Evolutionary conservation across 441 rosid genomes (phyloP).

Genomic region (Croton laevigatus): DNA sequence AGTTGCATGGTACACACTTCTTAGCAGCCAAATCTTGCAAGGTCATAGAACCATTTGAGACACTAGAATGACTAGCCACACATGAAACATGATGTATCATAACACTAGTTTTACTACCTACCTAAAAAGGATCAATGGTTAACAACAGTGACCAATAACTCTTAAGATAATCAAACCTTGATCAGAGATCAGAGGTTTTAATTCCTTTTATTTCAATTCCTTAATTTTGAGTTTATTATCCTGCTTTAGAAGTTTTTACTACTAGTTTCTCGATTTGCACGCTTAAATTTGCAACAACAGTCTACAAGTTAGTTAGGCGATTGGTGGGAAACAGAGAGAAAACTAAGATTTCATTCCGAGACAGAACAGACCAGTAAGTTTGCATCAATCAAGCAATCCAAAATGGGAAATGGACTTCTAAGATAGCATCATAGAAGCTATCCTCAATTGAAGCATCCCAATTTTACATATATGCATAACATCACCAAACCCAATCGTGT

Average conservation of each 20-base stretch:
- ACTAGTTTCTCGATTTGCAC: background rate
- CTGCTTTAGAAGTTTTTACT: background rate
- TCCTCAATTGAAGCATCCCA: constrained; percentile 1
- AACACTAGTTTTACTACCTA: background rate
- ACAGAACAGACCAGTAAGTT: background rate
- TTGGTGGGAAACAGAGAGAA: background rate
- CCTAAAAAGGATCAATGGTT: background rate
- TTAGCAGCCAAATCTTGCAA: constrained; percentile 58
- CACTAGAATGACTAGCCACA: constrained; percentile 6
- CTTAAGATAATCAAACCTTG: background rate
- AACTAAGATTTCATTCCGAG: constrained; percentile 9
- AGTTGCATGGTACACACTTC: constrained; percentile 82
- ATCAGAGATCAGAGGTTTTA: background rate
- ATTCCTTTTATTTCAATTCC: background rate
- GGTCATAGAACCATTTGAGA: constrained; percentile 19
- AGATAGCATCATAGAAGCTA: background rate
- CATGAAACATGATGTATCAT: background rate
- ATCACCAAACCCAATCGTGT: background rate
- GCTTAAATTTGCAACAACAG: background rate
- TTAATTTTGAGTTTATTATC: background rate
- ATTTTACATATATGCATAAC: background rate
- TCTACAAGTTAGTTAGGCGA: background rate
- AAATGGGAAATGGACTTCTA: background rate
- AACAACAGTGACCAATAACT: constrained; percentile 6
- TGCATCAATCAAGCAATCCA: constrained; percentile 1